Base-by-base conservation (phyloP, 108 stramenopile genomes). In the Pseudonitzschia pungens region DNA sequence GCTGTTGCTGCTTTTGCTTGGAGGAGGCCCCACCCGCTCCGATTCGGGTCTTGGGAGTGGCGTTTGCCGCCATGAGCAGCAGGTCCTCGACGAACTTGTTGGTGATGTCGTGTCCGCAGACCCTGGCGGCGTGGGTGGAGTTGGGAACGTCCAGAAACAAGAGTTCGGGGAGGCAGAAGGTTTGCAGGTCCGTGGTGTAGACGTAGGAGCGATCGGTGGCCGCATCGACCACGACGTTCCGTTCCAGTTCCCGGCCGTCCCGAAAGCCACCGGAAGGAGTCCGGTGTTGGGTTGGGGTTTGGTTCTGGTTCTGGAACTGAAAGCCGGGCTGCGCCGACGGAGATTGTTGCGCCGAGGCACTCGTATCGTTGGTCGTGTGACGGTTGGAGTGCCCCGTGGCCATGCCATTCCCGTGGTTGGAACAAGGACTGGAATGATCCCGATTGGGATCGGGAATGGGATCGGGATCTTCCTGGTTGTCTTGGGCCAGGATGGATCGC, bases 81-180 rank as follows among this genome's bases (percentile, higher is more conserved):
- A 67, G 8, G 42, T 67, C 66, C 15, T 21, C 18, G 21, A 28
- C 43, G 9, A 67, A 50, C 44, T 48, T 44, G 22, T 67, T 67
- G 45, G 44, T 26, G 16, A 48, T 48, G 45, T 27, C 42, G 7
- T 36, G 66, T 11, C 66, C 66, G 36, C 42, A 48, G 22, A 27
- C 28, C 12, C 45, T 26, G 29, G 45, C 66, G 11, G 44, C 66
- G 43, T 18, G 50, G 11, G 10, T 31, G 4, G 43, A 44, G 43
- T 44, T 48, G 2, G 66, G 66, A 40, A 67, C 66, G 44, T 67
- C 66, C 44, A 67, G 28, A 24, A 48, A 67, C 2, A 67, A 18
- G 8, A 44, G 29, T 67, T 67, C 66, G 4, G 66, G 66, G 12
- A 67, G 44, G 22, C 12, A 10, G 11, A n/a, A 33, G 18, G 9